phyloP scores from a whole-genome alignment of 2,329 filamentous ascomycete species.

The Sporothrix pseudoabietina region DNA sequence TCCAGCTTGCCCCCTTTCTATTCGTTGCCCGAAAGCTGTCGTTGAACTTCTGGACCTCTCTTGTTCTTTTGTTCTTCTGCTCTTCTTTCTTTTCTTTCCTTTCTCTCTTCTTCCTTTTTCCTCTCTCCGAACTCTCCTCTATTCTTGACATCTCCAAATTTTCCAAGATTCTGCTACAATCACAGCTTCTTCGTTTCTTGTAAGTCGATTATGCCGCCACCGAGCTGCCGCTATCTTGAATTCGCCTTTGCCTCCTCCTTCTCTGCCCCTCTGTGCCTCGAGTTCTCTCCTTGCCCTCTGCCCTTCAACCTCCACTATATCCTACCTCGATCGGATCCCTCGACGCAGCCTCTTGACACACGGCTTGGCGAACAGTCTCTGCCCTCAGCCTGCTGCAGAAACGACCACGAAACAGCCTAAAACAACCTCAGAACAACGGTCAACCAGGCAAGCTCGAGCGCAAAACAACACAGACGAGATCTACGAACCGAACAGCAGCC shows the following conservation, averaged over 20 bases:
- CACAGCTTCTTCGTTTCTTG: constrained; percentile 18
- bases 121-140: constrained; percentile 3
- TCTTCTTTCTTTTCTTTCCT: background rate
- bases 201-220: background rate
- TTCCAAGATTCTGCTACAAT: no score
- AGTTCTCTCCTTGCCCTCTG: background rate
- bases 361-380: constrained; percentile 13
- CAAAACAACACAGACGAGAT: background rate
- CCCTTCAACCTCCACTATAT: background rate
- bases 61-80: background rate
- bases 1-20: constrained; percentile 22
- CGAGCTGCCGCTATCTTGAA: background rate
- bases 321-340: background rate
- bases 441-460: background rate
- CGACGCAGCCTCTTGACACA: constrained; percentile 5
- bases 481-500: constrained; percentile 8
- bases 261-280: background rate
- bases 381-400: constrained; percentile 9
- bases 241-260: background rate
- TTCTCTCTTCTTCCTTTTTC: no score
- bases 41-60: constrained; percentile 2
- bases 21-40: constrained; percentile 17
- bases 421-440: background rate
- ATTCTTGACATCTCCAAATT: constrained; percentile 8
- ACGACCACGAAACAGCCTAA: background rate